Conservation (phyloP, 768 basidiomycete genomes). For the Strobilomyces confusus region DNA sequence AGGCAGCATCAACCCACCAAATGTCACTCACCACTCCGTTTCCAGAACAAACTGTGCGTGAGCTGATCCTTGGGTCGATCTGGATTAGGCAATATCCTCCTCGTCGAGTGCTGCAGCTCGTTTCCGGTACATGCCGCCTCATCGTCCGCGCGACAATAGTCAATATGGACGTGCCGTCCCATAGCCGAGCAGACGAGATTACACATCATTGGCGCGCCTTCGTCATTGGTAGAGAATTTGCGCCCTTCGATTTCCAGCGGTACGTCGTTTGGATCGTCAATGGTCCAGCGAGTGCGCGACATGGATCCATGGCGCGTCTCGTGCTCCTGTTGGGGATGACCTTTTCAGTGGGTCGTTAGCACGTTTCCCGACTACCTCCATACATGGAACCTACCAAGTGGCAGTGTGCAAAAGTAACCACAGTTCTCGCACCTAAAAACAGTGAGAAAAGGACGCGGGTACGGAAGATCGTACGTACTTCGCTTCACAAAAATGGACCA, state of each 20-base stretch:
- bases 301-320: constrained; percentile 64
- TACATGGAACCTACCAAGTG: constrained; percentile 39
- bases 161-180: constrained; percentile 56
- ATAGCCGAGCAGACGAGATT: constrained; percentile 51
- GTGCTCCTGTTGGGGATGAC: constrained; percentile 56
- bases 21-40: constrained; percentile 43
- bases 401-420: constrained; percentile 55
- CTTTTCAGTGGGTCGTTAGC: constrained; percentile 28
- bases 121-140: constrained; percentile 35
- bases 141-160: constrained; percentile 46
- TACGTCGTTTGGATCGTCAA: constrained; percentile 49
- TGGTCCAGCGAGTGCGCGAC: constrained; percentile 53
- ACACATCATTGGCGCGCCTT: constrained; percentile 63
- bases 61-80: constrained; percentile 48
- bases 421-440: constrained; percentile 47
- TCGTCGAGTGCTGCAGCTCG: constrained; percentile 40
- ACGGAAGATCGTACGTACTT: constrained; percentile 30
- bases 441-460: background rate
- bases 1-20: background rate
- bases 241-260: constrained; percentile 52
- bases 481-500: constrained; percentile 53
- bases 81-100: constrained; percentile 44
- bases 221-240: constrained; percentile 49
- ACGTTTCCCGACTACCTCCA: no score
- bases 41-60: constrained; percentile 54